phyloP scores from a whole-genome alignment of 2,329 filamentous ascomycete species.

The Stromatinia cepivora region DNA sequence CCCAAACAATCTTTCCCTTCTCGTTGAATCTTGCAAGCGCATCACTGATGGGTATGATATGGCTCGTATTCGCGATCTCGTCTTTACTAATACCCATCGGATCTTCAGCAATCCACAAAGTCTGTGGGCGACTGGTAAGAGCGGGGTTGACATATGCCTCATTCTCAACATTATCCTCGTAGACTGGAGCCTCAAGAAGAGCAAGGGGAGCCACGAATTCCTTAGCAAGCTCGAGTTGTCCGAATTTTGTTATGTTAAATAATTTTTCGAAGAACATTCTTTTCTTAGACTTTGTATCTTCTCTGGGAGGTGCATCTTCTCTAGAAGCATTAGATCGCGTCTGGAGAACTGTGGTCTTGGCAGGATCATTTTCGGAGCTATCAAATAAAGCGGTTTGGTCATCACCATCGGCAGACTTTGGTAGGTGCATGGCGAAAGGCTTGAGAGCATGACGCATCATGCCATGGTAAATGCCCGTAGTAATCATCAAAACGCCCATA shows the following conservation, averaged over 20 bases:
- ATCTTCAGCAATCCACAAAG: slow-evolving; percentile 82
- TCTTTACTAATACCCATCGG: slow-evolving; percentile 71
- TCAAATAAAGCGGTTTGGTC: slow-evolving; percentile 44
- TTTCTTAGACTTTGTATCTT: slow-evolving; percentile 41
- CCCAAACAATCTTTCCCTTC: slow-evolving; percentile 64
- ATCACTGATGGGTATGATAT: slow-evolving; percentile 76
- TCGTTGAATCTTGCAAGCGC: slow-evolving; percentile 70
- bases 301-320: not conserved
- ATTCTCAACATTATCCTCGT: slow-evolving; percentile 60
- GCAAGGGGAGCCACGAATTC: slow-evolving; percentile 58
- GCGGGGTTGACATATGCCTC: slow-evolving; percentile 74
- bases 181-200: slow-evolving; percentile 49
- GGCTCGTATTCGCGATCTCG: slow-evolving; percentile 69
- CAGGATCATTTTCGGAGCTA: slow-evolving; percentile 28
- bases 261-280: slow-evolving; percentile 59
- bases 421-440: slow-evolving; percentile 74
- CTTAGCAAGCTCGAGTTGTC: slow-evolving; percentile 59
- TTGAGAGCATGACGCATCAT: slow-evolving; percentile 68
- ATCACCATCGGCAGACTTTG: slow-evolving; percentile 62
- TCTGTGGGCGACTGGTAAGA: slow-evolving; percentile 58
- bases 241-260: slow-evolving; percentile 73
- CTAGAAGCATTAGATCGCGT: slow-evolving; percentile 35
- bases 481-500: slow-evolving; percentile 72
- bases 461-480: slow-evolving; percentile 73
- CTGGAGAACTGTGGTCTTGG: slow-evolving; percentile 32